Evolutionary conservation across 306 rosid genomes (phyloP), one percentile per base, ranked within the genome.

Genomic region (Heteromeles arbutifolia): DNA sequence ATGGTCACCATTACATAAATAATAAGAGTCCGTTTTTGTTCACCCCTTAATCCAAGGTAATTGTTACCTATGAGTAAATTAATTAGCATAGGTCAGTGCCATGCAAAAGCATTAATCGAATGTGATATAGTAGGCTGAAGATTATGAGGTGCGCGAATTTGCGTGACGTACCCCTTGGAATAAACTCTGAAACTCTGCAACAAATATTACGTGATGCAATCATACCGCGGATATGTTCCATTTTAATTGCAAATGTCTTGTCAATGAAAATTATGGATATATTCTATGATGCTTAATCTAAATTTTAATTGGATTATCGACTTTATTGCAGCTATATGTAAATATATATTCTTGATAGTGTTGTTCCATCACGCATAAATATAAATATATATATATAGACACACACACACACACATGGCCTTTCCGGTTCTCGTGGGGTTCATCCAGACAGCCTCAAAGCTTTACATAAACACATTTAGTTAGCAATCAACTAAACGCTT

Each of bases 241-340:
- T 67, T 75, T 37, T 57, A 26, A 44, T 3, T 11, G 15, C 50
- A 28, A 50, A 78, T 29, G 29, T 73, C 80, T 61, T 58, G 44
- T 69, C 64, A 57, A 82, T 54, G 44, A 82, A 77, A 80, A 56
- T 8, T 57, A 19, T 67, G 89, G 77, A 89, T 80, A 85, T 87
- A 79, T 84, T 87, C 91, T 67, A 41, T 61, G 43, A 73, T 77
- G 56, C 32, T 44, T 74, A 69, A 72, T 17, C 63, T 57, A 57
- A 22, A 61, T 61, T 61, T 26, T 26, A 79, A 82, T 74, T 80
- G 81, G 78, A 15, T 48, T 48, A 83, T 84, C 77, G 72, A 63
- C 70, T 73, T 76, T 29, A 53, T 32, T 22, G 26, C 11, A 66
- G 79, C 79, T 22, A 67, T 6, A 6, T 67, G 77, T 70, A 83